Conservation (phyloP, 2,329 filamentous ascomycete species). For the Xylaria sp. region DNA sequence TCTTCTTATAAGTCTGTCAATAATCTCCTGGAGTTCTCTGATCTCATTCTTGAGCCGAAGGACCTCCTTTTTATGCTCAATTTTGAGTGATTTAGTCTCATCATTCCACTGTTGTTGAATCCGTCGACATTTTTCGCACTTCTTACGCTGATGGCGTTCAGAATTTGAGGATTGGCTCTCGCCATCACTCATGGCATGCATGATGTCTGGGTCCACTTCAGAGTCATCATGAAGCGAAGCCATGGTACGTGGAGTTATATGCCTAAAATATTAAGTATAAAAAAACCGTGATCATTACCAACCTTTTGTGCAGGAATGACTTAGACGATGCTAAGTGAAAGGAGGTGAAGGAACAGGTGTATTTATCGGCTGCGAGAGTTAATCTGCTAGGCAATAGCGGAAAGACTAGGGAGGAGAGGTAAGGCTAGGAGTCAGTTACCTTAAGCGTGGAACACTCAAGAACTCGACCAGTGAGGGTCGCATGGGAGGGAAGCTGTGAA, state of each 20-base stretch:
- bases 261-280: not conserved
- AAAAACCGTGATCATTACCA: not conserved
- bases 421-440: not conserved
- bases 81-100: no score
- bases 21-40: not conserved
- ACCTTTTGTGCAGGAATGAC: not conserved
- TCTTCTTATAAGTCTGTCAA: no score
- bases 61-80: not conserved
- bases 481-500: not conserved
- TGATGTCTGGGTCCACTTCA: constrained; percentile 12
- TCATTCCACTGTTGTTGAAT: not conserved
- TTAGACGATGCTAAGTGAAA: not conserved
- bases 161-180: not conserved
- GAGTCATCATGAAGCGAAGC: constrained; percentile 8
- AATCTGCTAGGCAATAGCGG: not conserved
- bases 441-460: not conserved
- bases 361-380: not conserved
- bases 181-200: constrained; percentile 11
- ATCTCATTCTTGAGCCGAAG: not conserved
- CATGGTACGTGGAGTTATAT: constrained; percentile 9
- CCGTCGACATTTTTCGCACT: not conserved
- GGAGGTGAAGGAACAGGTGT: not conserved
- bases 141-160: not conserved
- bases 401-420: not conserved
- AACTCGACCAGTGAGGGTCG: not conserved